These are phyloP conservation scores for Hypoxylon intermedium DNA, from an alignment of 495 filamentous ascomycete genomes.

Conservation along the genomic window DNA sequence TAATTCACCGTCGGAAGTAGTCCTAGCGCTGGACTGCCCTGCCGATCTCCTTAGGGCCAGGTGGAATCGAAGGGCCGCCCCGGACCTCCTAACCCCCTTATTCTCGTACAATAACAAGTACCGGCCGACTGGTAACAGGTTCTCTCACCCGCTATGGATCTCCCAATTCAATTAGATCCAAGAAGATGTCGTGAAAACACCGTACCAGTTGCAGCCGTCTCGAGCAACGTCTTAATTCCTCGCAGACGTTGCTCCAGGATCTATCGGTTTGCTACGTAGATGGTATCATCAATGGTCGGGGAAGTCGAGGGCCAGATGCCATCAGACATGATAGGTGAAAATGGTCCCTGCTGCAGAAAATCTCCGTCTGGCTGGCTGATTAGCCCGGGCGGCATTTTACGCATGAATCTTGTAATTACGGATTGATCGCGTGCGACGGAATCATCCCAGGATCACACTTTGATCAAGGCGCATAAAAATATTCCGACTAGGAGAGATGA, in stretches of 20 bases:
- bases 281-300: conserved; percentile 19
- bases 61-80: conserved; percentile 38
- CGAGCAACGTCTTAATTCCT: not conserved
- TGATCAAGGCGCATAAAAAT: conserved; percentile 42
- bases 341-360: conserved; percentile 41
- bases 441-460: conserved; percentile 35
- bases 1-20: conserved; percentile 36
- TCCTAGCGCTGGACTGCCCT: conserved; percentile 37
- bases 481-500: conserved; percentile 42
- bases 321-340: conserved; percentile 32
- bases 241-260: not conserved
- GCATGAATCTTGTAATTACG: conserved; percentile 43
- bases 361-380: conserved; percentile 41
- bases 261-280: not conserved
- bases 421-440: conserved; percentile 40
- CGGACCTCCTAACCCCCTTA: conserved; percentile 35
- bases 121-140: conserved; percentile 32
- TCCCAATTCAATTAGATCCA: conserved; percentile 22
- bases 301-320: conserved; percentile 32
- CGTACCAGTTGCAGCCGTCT: conserved; percentile 3
- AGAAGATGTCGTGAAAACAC: conserved; percentile 6
- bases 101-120: too few species aligned
- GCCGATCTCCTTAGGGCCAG: conserved; percentile 37
- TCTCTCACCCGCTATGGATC: conserved; percentile 28
- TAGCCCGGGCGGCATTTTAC: conserved; percentile 42